Percentiles rank a stretch among this genome's conserved stretches.
These are phyloP conservation scores for Peniophora sp. DNA, from an alignment of 1,284 basidiomycete genomes.

Conservation along the genomic window DNA sequence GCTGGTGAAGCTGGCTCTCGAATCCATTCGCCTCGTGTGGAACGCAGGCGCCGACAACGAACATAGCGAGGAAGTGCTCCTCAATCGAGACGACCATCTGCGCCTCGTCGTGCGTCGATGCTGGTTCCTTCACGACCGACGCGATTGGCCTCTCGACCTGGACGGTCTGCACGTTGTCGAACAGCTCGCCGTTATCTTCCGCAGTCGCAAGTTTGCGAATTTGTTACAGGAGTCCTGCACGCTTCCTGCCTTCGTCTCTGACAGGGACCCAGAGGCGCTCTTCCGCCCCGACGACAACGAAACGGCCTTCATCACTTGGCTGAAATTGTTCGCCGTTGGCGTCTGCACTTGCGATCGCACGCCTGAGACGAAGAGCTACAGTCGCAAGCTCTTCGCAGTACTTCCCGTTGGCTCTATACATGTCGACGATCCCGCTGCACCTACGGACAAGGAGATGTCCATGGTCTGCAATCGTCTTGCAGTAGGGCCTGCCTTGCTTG, in stretches of 20 bases:
- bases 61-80: slow-evolving; percentile 33
- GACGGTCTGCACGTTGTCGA: slow-evolving; percentile 45
- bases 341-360: slow-evolving; percentile 36
- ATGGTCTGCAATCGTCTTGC: slow-evolving; percentile 80
- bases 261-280: slow-evolving; percentile 51
- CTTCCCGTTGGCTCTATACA: slow-evolving; percentile 63
- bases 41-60: slow-evolving; percentile 40
- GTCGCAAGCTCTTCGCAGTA: slow-evolving; percentile 58
- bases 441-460: slow-evolving; percentile 56
- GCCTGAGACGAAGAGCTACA: slow-evolving; percentile 49
- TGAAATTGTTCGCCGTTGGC: slow-evolving; percentile 69
- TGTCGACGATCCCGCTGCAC: slow-evolving; percentile 49
- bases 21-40: slow-evolving; percentile 49
- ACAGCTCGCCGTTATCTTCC: slow-evolving; percentile 71
- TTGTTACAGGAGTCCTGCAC: slow-evolving; percentile 69
- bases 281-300: slow-evolving; percentile 49
- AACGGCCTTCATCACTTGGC: slow-evolving; percentile 72
- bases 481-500: not conserved
- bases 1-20: slow-evolving; percentile 50
- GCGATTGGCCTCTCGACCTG: slow-evolving; percentile 69
- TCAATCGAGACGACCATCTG: slow-evolving; percentile 71
- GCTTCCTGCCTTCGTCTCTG: slow-evolving; percentile 72
- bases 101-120: slow-evolving; percentile 70
- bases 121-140: slow-evolving; percentile 60
- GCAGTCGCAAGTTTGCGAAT: slow-evolving; percentile 73